phyloP scores from a whole-genome alignment of 805 yeast species.

The Lachancea dasiensis region DNA sequence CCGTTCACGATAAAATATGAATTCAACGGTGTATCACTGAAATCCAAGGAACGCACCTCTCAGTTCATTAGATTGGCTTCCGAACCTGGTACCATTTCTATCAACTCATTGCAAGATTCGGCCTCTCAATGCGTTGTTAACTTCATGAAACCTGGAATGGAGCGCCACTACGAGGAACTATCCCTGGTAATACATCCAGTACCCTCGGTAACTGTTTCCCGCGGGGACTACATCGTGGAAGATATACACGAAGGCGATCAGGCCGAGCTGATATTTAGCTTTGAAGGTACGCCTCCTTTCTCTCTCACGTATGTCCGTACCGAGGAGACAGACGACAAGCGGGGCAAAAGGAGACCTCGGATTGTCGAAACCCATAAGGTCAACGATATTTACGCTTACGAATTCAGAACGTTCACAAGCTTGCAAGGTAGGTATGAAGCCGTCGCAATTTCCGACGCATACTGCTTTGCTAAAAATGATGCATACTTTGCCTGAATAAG shows the following conservation, averaged over 20 bases:
- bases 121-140: conserved; percentile 66
- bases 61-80: conserved; percentile 69
- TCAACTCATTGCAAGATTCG: conserved; percentile 67
- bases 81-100: conserved; percentile 67
- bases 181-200: conserved; percentile 45
- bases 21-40: conserved; percentile 57
- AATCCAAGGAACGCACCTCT: conserved; percentile 45
- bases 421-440: conserved; percentile 95
- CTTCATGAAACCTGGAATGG: conserved; percentile 38
- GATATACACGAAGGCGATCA: conserved; percentile 94
- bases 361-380: conserved; percentile 56
- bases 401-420: conserved; percentile 67
- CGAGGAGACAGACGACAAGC: conserved; percentile 38
- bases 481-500: conserved; percentile 20
- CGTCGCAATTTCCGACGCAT: conserved; percentile 78
- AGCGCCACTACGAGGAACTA: conserved; percentile 30
- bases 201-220: conserved; percentile 77
- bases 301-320: conserved; percentile 77
- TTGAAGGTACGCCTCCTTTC: conserved; percentile 90
- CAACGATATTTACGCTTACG: conserved; percentile 58
- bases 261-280: conserved; percentile 76
- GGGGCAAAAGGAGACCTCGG: conserved; percentile 44
- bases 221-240: conserved; percentile 68
- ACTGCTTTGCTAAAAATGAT: conserved; percentile 51
- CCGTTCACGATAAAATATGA: conserved; percentile 74